These are phyloP conservation scores for Pyrrhoderma lamaoense DNA, from an alignment of 1,284 basidiomycete species.

Conservation along the genomic window DNA sequence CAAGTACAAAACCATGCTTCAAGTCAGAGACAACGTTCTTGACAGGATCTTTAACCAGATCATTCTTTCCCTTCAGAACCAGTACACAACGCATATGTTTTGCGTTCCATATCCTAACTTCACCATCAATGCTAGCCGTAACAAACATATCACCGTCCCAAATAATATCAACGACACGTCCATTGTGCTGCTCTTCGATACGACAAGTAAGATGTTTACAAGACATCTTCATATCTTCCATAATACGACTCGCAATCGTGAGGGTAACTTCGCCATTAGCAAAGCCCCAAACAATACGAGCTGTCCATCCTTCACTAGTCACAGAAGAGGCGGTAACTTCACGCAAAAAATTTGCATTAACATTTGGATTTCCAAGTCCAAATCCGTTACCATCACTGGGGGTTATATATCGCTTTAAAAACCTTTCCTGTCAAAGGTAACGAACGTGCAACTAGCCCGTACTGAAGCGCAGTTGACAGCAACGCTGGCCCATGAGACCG, in stretches of 20 bases:
- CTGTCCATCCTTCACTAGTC: slow-evolving; percentile 58
- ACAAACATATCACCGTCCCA: slow-evolving; percentile 43
- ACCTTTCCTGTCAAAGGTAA: slow-evolving; percentile 64
- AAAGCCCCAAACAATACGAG: slow-evolving; percentile 72
- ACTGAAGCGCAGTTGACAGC: slow-evolving; percentile 58
- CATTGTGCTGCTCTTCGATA: slow-evolving; percentile 52
- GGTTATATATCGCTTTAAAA: slow-evolving; percentile 64
- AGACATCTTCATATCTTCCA: slow-evolving; percentile 45
- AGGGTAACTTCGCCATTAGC: slow-evolving; percentile 63
- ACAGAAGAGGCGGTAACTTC: slow-evolving; percentile 54
- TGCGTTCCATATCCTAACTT: slow-evolving; percentile 65
- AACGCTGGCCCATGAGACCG: slow-evolving; percentile 35
- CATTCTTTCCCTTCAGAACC: slow-evolving; percentile 41
- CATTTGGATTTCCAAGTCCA: slow-evolving; percentile 65
- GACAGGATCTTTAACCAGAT: slow-evolving; percentile 39
- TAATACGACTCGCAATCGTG: slow-evolving; percentile 47
- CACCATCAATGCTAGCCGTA: slow-evolving; percentile 55
- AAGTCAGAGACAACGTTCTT: slow-evolving; percentile 41
- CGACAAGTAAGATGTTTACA: slow-evolving; percentile 42
- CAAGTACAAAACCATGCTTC: slow-evolving; percentile 39
- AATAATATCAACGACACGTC: slow-evolving; percentile 43
- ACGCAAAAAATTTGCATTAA: slow-evolving; percentile 70
- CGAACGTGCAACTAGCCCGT: slow-evolving; percentile 72
- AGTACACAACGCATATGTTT: slow-evolving; percentile 49
- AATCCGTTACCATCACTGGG: slow-evolving; percentile 51